A percentile compares a stretch with the other conserved stretches of the same genome.
Conservation (phyloP, 2,329 filamentous ascomycete genomes). For the Aspergillus ustus region DNA sequence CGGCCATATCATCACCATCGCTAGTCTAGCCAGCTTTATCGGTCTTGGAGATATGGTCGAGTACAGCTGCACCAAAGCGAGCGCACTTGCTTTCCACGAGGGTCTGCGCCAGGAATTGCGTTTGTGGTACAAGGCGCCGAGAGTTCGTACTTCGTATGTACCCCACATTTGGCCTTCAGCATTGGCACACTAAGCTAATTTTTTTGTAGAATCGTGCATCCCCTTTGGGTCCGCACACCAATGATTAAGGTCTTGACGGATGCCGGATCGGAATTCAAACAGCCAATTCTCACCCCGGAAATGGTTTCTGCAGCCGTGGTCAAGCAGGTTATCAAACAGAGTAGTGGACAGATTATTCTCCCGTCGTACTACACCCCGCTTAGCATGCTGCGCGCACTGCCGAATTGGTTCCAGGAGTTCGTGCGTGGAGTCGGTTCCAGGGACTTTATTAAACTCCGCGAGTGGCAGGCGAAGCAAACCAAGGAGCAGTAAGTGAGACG, state of each 20-base stretch:
- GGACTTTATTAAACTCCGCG: slow-evolving; percentile 29
- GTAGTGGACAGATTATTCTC: slow-evolving; percentile 55
- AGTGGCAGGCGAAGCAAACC: slow-evolving; percentile 23
- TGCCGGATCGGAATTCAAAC: slow-evolving; percentile 35
- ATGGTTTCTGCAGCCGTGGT: slow-evolving; percentile 55
- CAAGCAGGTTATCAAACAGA: slow-evolving; percentile 54
- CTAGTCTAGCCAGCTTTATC: slow-evolving; percentile 58
- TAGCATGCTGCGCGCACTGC: slow-evolving; percentile 38
- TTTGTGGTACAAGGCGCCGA: slow-evolving; percentile 41
- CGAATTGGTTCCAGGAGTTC: slow-evolving; percentile 54
- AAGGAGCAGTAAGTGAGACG: slow-evolving; percentile 6
- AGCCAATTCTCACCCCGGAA: slow-evolving; percentile 42
- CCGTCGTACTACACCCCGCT: slow-evolving; percentile 41
- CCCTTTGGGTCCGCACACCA: slow-evolving; percentile 55
- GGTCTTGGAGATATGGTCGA: slow-evolving; percentile 55
- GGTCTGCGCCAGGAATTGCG: slow-evolving; percentile 46
- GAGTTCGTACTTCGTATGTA: slow-evolving; percentile 44
- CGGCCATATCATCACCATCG: slow-evolving; percentile 62
- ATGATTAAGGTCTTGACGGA: slow-evolving; percentile 48
- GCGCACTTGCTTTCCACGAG: slow-evolving; percentile 60
- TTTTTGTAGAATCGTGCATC: slow-evolving; percentile 35
- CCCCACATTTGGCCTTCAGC: not conserved
- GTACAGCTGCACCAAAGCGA: slow-evolving; percentile 58
- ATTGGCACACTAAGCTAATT: not conserved
- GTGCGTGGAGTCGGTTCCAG: slow-evolving; percentile 34